These are phyloP conservation scores for Xerocomus nothofagi DNA, from an alignment of 1,284 basidiomycete species.

Conservation along the genomic window DNA sequence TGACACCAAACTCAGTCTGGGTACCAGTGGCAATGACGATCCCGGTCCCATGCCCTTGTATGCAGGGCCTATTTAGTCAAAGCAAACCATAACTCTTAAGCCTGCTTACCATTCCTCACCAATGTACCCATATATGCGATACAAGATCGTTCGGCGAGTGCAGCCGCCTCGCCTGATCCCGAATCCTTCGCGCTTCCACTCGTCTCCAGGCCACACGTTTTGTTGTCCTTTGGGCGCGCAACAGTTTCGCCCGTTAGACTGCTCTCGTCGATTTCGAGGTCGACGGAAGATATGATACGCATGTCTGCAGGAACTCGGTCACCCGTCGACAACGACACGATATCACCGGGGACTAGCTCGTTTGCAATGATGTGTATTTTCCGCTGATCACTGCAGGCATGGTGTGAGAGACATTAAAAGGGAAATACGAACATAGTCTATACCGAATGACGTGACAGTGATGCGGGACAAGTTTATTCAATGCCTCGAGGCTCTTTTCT, in stretches of 20 bases:
- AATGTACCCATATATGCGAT: conserved; percentile 97
- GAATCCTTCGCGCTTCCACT: conserved; percentile 14
- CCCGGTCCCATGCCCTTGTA: conserved; percentile 76
- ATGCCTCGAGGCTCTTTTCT: conserved; percentile 91
- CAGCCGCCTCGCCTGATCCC: conserved; percentile 50
- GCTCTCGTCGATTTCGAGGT: conserved; percentile 94
- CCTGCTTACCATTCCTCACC: conserved; percentile 77
- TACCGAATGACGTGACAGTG: conserved; percentile 90
- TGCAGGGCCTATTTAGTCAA: conserved; percentile 8
- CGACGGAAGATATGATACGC: conserved; percentile 74
- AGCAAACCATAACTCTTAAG: background rate
- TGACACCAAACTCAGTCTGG: conserved; percentile 92
- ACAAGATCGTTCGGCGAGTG: conserved; percentile 85
- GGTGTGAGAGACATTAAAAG: conserved; percentile 3
- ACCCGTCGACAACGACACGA: conserved; percentile 88
- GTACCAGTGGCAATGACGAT: conserved; percentile 90
- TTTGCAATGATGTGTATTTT: conserved; percentile 85
- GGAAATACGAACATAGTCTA: conserved; percentile 21
- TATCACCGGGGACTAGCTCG: conserved; percentile 92
- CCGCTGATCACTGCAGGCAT: conserved; percentile 58
- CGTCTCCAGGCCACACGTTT: conserved; percentile 44
- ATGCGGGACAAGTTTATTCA: conserved; percentile 96
- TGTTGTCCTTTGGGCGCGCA: conserved; percentile 70
- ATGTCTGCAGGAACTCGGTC: conserved; percentile 95
- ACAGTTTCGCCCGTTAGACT: conserved; percentile 93